These are phyloP conservation scores for Irpex lacteus DNA, from an alignment of 1,284 basidiomycete species.

Conservation along the genomic window DNA sequence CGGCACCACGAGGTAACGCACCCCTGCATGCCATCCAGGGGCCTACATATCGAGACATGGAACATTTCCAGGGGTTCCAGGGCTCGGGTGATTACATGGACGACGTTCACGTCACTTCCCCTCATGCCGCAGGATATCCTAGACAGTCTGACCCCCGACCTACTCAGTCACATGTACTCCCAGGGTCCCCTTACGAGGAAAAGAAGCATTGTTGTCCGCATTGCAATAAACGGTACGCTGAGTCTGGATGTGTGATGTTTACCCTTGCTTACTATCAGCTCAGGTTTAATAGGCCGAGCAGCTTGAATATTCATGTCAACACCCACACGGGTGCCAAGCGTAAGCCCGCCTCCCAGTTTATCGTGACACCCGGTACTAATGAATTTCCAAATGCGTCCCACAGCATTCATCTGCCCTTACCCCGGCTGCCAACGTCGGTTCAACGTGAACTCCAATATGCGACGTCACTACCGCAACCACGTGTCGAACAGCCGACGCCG, in stretches of 20 bases:
- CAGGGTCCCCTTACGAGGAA: constrained; percentile 18
- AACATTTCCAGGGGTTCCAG: background rate
- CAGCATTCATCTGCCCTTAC: constrained; percentile 36
- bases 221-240: constrained; percentile 32
- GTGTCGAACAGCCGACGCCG: constrained; percentile 9
- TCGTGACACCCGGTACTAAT: background rate
- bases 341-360: constrained; percentile 19
- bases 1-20: background rate
- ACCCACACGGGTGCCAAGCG: constrained; percentile 42
- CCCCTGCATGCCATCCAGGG: background rate
- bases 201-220: constrained; percentile 35
- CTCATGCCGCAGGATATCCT: background rate
- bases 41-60: background rate
- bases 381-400: background rate
- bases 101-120: background rate
- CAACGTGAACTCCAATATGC: constrained; percentile 45
- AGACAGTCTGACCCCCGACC: background rate
- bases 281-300: constrained; percentile 41
- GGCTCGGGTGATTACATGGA: background rate
- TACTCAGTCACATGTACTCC: background rate
- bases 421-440: constrained; percentile 39
- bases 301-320: constrained; percentile 40
- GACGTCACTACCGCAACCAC: constrained; percentile 39
- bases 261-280: background rate
- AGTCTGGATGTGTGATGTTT: background rate